Evolutionary conservation across 2,329 filamentous ascomycete genomes (phyloP), one percentile per base, ranked within the genome.

Genomic region (Pyrenophora graminea): DNA sequence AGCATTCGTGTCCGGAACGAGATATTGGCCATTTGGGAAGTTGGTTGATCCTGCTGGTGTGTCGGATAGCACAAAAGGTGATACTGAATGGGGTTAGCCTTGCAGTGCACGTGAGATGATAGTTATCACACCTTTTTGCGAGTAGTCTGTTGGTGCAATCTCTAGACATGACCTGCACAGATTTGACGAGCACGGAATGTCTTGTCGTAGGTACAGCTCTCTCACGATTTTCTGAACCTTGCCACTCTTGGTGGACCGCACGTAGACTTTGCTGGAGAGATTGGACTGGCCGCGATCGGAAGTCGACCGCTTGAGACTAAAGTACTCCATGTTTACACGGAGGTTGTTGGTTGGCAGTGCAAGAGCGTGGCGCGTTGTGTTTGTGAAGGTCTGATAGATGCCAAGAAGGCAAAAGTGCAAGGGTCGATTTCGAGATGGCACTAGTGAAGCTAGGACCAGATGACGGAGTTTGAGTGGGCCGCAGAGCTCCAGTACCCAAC

Each of bases 141-240:
- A 83, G 23, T 92, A 91, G 78, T 94, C 90, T 58, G 84, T 81
- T 1, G 91, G 92, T 2, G 91, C 90, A 59, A 79, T 83, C 39
- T 85, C 80, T 38, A 89, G 80, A 73, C 94, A 99, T 67, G 76
- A 77, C 55, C 82, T 82, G 79, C 94, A 99, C 38, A 99, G 80
- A 74, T 87, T 89, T 21, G 93, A 97, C 30, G 93, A 97, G 78
- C 94, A 99, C 42, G 94, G 93, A 68, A 99, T 97, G 73, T 99
- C 94, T 77, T 93, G 90, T 74, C 94, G 86, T 55, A 99, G 82
- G 76, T 99, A 99, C 58, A 97, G 83, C 79, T 99, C 94, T 67
- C 92, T 86, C 61, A 99, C 94, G 69, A 99, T 95, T 81, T 99
- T 99, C 75, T 97, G 94, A 53, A 97, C 93, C 79, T 97, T 97